Evolutionary conservation across 345 rosid species (phyloP).

Genomic region (Mercurialis annua): DNA sequence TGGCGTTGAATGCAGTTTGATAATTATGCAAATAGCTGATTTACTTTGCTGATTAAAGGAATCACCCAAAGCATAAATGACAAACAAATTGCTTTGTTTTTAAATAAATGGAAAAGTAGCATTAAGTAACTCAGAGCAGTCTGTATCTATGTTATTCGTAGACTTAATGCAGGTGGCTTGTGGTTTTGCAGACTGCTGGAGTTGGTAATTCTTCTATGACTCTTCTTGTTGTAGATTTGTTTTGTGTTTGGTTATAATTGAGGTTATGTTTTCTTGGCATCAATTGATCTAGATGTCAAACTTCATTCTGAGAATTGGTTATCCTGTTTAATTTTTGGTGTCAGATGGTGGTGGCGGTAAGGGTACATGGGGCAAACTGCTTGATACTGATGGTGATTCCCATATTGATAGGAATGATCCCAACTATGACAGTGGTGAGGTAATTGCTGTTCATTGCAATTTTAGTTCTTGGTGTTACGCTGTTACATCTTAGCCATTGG

Average conservation of each 20-base stretch:
- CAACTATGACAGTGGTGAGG: constrained; percentile 99
- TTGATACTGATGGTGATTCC: constrained; percentile 70
- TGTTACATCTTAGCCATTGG: background rate
- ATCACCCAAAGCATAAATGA: background rate
- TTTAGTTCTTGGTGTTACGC: background rate
- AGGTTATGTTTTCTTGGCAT: background rate
- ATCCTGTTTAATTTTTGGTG: constrained; percentile 15
- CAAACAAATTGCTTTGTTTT: background rate
- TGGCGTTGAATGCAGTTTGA: background rate
- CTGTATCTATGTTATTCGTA: background rate
- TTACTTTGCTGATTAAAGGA: background rate
- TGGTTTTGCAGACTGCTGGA: background rate
- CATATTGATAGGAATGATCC: constrained; percentile 88
- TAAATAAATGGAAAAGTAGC: background rate
- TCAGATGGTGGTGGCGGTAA: constrained; percentile 97
- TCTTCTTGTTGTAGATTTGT: background rate
- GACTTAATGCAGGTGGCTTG: background rate
- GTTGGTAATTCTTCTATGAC: background rate
- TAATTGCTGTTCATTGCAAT: constrained; percentile 28
- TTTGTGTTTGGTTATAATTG: background rate
- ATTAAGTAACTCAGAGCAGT: background rate
- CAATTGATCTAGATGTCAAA: background rate
- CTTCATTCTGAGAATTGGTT: constrained; percentile 12
- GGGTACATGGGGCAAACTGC: constrained; percentile 97
- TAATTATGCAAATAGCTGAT: no score